These are phyloP conservation scores for Leishmania martiniquensis DNA, from an alignment of 208 protist species.

Conservation along the genomic window DNA sequence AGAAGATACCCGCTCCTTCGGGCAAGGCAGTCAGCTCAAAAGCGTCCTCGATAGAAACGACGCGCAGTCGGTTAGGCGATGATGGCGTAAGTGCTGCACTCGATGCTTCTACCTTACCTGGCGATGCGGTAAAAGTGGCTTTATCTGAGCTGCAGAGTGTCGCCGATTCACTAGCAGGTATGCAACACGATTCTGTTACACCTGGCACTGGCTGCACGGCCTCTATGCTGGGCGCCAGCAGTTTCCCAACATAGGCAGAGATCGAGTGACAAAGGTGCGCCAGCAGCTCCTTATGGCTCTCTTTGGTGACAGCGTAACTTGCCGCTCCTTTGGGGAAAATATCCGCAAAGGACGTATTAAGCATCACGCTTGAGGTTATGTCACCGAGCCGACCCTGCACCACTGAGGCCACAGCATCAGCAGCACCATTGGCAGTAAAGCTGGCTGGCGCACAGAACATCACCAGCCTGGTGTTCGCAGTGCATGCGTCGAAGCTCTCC, in stretches of 20 bases:
- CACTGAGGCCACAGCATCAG: background rate
- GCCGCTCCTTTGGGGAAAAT: background rate
- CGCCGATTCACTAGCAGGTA: background rate
- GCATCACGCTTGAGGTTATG: background rate
- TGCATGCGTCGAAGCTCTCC: background rate
- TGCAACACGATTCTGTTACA: background rate
- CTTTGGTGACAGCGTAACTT: background rate
- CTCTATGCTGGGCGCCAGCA: background rate
- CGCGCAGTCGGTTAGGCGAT: background rate
- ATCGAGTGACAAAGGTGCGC: background rate
- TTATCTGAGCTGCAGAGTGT: background rate
- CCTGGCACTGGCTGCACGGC: background rate
- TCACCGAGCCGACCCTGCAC: background rate
- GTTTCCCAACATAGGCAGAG: slow-evolving; percentile 14
- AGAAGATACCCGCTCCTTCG: background rate
- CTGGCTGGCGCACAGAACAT: background rate
- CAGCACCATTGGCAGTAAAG: background rate
- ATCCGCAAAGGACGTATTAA: background rate
- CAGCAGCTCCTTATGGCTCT: background rate
- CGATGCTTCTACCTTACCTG: no score
- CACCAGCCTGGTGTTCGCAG: background rate
- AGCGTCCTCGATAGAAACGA: slow-evolving; percentile 5
- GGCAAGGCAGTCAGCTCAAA: background rate
- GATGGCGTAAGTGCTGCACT: background rate
- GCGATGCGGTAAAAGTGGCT: background rate